These are phyloP conservation scores for Leishmania aethiopica DNA, from an alignment of 208 protist genomes.

Conservation along the genomic window DNA sequence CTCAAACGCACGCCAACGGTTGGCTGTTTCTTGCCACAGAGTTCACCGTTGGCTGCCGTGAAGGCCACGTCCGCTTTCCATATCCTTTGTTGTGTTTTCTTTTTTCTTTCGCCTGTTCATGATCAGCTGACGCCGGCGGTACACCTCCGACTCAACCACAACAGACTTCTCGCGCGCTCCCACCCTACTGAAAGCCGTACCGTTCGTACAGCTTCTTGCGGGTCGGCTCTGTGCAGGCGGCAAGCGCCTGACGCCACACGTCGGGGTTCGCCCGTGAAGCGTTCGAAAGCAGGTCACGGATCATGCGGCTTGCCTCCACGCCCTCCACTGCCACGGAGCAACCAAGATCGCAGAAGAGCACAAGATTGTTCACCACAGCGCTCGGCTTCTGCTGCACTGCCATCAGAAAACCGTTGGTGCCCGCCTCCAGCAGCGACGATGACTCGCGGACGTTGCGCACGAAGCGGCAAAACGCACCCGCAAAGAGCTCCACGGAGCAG, in stretches of 20 bases:
- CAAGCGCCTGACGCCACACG: constrained; percentile 54
- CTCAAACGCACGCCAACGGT: background rate
- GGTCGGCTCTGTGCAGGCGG: constrained; percentile 43
- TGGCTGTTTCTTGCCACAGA: too few relatives aligned
- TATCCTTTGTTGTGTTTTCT: background rate
- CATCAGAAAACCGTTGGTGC: constrained; percentile 63
- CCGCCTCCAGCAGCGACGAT: constrained; percentile 52
- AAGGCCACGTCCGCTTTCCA: background rate
- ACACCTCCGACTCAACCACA: background rate
- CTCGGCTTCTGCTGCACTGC: constrained; percentile 43
- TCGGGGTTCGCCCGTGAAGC: constrained; percentile 36
- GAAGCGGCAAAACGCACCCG: constrained; percentile 65
- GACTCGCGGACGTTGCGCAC: constrained; percentile 74
- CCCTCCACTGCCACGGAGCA: constrained; percentile 37
- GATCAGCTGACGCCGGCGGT: background rate
- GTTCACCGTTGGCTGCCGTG: too few relatives aligned
- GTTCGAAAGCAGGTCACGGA: constrained; percentile 45
- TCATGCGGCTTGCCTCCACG: constrained; percentile 49
- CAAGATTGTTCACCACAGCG: constrained; percentile 31
- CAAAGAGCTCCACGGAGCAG: constrained; percentile 52
- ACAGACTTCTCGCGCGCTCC: background rate
- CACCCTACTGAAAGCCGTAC: constrained; percentile 64
- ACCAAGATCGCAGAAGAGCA: constrained; percentile 75
- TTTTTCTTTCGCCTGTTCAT: background rate
- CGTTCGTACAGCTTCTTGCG: constrained; percentile 69